A percentile compares a stretch with the other conserved stretches of the same genome.
Conservation (phyloP, 2,329 filamentous ascomycete species). For the Coniochaeta sp. region DNA sequence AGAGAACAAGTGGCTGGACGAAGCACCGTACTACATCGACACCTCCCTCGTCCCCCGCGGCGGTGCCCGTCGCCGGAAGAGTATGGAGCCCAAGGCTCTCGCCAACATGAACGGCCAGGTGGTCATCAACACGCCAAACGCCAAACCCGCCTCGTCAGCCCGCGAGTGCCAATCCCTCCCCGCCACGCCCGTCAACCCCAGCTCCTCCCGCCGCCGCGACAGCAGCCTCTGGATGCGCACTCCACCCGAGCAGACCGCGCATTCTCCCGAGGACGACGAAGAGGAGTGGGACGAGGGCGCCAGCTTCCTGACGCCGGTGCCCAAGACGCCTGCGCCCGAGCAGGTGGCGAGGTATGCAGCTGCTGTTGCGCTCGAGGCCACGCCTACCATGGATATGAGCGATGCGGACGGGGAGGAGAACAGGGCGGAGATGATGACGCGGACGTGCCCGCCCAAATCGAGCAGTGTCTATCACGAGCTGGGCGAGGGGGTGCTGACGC, state of each 20-base stretch:
- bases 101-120: constrained; percentile 62
- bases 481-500: constrained; percentile 35
- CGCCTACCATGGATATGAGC: constrained; percentile 24
- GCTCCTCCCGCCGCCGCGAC: constrained; percentile 31
- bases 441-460: constrained; percentile 48
- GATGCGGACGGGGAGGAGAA: constrained; percentile 19
- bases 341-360: constrained; percentile 44
- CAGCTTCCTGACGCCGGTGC: constrained; percentile 40
- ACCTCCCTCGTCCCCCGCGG: constrained; percentile 60
- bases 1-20: constrained; percentile 69
- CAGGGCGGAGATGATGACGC: constrained; percentile 31
- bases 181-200: constrained; percentile 30
- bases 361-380: constrained; percentile 34
- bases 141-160: constrained; percentile 19
- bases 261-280: constrained; percentile 20
- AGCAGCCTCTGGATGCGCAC: constrained; percentile 49
- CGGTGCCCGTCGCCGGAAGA: constrained; percentile 65
- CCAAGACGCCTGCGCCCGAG: constrained; percentile 51
- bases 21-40: constrained; percentile 62
- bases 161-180: constrained; percentile 32
- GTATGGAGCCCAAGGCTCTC: constrained; percentile 69
- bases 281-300: constrained; percentile 29
- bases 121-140: constrained; percentile 31
- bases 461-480: constrained; percentile 25
- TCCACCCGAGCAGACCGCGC: constrained; percentile 30